phyloP scores from a whole-genome alignment of 2,329 filamentous ascomycete species.

The Fusarium coicis region DNA sequence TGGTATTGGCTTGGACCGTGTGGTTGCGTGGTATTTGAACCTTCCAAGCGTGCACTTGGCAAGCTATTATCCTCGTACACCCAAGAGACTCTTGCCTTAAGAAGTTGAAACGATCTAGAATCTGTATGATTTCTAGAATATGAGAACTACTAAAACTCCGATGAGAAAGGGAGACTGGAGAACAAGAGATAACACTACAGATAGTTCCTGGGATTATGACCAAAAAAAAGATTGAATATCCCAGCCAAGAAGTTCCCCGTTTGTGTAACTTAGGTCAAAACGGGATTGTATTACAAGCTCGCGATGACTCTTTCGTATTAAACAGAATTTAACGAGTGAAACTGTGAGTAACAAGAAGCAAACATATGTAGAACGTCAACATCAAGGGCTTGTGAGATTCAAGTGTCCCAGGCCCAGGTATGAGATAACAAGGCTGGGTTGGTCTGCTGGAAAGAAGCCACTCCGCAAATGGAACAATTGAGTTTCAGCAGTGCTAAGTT shows the following conservation, averaged over 20 bases:
- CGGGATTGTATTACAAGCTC: background rate
- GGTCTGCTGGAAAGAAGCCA: background rate
- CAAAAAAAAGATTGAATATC: background rate
- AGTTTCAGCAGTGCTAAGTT: background rate
- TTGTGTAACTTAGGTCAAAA: background rate
- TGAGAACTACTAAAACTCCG: constrained; percentile 12
- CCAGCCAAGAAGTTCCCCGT: background rate
- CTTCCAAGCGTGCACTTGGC: constrained; percentile 69
- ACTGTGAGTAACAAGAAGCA: background rate
- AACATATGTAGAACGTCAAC: background rate
- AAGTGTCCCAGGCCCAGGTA: background rate
- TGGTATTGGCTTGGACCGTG: constrained; percentile 88
- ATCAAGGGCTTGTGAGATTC: background rate
- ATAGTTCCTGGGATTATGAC: background rate
- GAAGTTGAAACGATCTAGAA: background rate
- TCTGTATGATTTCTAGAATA: background rate
- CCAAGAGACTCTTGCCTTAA: constrained; percentile 67
- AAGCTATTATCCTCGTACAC: constrained; percentile 68
- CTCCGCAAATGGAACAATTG: background rate
- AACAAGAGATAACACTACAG: background rate
- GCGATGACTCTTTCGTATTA: background rate
- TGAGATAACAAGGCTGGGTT: background rate
- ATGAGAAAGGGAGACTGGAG: background rate
- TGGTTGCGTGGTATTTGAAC: constrained; percentile 74
- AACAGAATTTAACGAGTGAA: background rate